Evolutionary conservation across 108 stramenopile genomes (phyloP).

Genomic region (Pseudonitzschia multiseries): DNA sequence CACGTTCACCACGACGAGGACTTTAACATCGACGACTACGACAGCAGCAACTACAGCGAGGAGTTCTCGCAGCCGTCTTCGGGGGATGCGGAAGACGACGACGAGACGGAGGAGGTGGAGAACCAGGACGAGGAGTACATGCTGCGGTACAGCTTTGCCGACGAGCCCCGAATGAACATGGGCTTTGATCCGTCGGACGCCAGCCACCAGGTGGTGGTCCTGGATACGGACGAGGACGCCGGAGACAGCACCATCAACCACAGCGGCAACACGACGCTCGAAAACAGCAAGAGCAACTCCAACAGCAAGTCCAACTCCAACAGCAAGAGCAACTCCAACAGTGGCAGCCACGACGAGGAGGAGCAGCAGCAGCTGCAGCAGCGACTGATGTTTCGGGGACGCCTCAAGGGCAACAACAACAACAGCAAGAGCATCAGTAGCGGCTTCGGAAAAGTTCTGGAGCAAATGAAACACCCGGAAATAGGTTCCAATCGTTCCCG

Average conservation of each 20-base stretch:
- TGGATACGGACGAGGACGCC: not conserved
- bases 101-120: not conserved
- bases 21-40: not conserved
- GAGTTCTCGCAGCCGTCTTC: not conserved
- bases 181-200: not conserved
- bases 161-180: not conserved
- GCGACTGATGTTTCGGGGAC: not conserved
- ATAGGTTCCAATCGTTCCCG: too few species aligned
- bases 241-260: not conserved
- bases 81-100: not conserved
- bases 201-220: not conserved
- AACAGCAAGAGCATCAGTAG: too few species aligned
- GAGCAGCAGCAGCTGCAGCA: slow-evolving; percentile 5
- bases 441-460: too few species aligned
- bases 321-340: not conserved
- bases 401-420: not conserved
- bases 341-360: too few species aligned
- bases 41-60: not conserved
- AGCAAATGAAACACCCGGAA: not conserved
- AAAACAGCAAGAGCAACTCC: not conserved
- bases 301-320: not conserved
- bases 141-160: not conserved
- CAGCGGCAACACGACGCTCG: not conserved
- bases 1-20: not conserved
- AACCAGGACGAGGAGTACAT: not conserved